Evolutionary conservation across 2,329 filamentous ascomycete genomes (phyloP).

Genomic region (Alternaria incomplexa): DNA sequence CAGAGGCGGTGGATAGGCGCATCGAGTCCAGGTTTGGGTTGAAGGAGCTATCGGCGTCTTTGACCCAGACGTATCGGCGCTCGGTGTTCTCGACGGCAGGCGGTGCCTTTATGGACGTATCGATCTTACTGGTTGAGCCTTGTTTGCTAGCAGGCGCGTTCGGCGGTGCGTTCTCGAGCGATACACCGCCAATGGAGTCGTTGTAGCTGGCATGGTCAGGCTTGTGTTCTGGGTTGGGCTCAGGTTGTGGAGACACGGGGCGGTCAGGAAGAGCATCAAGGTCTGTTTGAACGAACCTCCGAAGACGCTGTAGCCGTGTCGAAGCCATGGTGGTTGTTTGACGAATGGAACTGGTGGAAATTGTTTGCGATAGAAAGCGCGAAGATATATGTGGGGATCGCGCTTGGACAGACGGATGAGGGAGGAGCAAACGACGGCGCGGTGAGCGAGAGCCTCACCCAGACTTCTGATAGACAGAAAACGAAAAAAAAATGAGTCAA

Average conservation of each 20-base stretch:
- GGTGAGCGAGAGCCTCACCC: not conserved
- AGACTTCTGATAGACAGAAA: not conserved
- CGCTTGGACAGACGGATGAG: constrained; percentile 2
- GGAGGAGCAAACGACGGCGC: constrained; percentile 13
- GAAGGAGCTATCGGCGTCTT: constrained; percentile 30
- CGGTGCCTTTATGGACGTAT: not conserved
- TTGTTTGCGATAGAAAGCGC: not conserved
- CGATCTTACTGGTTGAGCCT: not conserved
- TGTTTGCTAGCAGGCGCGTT: constrained; percentile 15
- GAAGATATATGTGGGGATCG: not conserved
- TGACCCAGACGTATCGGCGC: constrained; percentile 27
- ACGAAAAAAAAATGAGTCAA: too few species aligned
- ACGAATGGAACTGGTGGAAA: not conserved
- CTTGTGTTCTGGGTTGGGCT: not conserved
- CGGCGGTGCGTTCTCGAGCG: constrained; percentile 10
- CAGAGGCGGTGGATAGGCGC: constrained; percentile 6
- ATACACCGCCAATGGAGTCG: constrained; percentile 31
- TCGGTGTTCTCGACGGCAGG: constrained; percentile 16
- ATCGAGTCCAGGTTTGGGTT: constrained; percentile 27
- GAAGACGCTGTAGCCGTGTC: constrained; percentile 33
- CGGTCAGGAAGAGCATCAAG: constrained; percentile 35
- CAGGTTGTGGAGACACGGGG: not conserved
- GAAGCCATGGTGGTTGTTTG: constrained; percentile 26
- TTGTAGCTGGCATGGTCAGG: constrained; percentile 7
- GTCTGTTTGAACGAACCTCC: constrained; percentile 25